Conservation (phyloP, 345 rosid species). For the Brassica cretica region DNA sequence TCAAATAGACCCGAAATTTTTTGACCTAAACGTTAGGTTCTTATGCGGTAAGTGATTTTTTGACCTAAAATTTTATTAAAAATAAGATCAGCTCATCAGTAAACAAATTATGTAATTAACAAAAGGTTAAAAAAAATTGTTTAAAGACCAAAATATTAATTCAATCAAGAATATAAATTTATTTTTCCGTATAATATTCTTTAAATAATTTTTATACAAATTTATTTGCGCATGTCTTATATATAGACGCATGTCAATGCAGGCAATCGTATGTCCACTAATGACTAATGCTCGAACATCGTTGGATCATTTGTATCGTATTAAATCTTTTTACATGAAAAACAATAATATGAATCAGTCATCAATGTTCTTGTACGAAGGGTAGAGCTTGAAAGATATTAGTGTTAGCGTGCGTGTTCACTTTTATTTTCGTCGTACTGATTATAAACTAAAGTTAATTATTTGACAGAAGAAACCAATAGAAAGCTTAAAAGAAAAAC, state of each 20-base stretch:
- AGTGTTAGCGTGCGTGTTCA: constrained; percentile 17
- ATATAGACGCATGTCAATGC: neutral
- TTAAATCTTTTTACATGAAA: neutral
- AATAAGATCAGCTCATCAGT: too few species aligned
- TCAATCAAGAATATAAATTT: too few species aligned
- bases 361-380: constrained; percentile 26
- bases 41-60: too few species aligned
- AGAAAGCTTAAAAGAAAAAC: neutral
- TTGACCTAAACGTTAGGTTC: too few species aligned
- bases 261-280: neutral
- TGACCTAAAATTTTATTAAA: too few species aligned
- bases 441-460: constrained; percentile 27
- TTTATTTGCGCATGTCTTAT: too few species aligned
- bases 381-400: constrained; percentile 23
- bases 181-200: too few species aligned
- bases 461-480: constrained; percentile 19
- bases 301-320: neutral
- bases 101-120: too few species aligned
- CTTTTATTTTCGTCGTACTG: constrained; percentile 21
- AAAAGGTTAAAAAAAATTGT: too few species aligned
- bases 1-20: too few species aligned
- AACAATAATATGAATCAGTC: neutral
- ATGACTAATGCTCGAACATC: neutral
- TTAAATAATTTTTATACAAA: too few species aligned
- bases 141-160: too few species aligned